Evolutionary conservation across 2,329 filamentous ascomycete species (phyloP).

Genomic region (Plenodomus tracheiphilus): DNA sequence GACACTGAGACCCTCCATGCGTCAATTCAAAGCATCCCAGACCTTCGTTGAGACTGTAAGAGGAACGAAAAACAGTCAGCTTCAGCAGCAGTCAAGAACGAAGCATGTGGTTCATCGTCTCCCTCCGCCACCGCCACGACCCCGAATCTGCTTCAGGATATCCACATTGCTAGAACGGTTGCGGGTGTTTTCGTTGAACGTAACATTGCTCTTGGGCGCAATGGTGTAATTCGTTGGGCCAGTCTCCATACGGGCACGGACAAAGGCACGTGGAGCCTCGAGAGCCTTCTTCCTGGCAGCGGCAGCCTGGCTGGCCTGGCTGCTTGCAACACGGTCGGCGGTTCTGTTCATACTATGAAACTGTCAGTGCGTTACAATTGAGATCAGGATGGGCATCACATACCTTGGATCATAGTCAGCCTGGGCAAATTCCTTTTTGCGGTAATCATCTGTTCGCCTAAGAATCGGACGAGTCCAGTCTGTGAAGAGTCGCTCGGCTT

Average conservation of each 20-base stretch:
- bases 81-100: neutral
- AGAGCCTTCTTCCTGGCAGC: constrained; percentile 53
- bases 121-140: constrained; percentile 24
- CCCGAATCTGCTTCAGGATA: constrained; percentile 37
- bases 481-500: constrained; percentile 87
- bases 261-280: constrained; percentile 56
- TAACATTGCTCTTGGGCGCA: constrained; percentile 61
- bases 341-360: constrained; percentile 15
- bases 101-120: constrained; percentile 15
- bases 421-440: constrained; percentile 73
- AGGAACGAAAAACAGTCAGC: neutral
- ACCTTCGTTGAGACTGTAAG: neutral
- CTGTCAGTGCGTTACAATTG: constrained; percentile 16
- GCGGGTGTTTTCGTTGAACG: constrained; percentile 36
- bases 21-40: neutral
- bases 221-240: constrained; percentile 65
- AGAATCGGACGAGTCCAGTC: constrained; percentile 96
- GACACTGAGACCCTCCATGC: neutral
- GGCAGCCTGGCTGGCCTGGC: constrained; percentile 38
- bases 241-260: constrained; percentile 62
- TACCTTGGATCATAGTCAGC: constrained; percentile 63
- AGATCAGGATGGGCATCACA: constrained; percentile 8
- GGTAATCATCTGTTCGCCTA: constrained; percentile 91
- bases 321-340: constrained; percentile 25
- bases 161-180: constrained; percentile 30